phyloP scores from a whole-genome alignment of 2,329 filamentous ascomycete genomes.

The Didymella keratinophila region DNA sequence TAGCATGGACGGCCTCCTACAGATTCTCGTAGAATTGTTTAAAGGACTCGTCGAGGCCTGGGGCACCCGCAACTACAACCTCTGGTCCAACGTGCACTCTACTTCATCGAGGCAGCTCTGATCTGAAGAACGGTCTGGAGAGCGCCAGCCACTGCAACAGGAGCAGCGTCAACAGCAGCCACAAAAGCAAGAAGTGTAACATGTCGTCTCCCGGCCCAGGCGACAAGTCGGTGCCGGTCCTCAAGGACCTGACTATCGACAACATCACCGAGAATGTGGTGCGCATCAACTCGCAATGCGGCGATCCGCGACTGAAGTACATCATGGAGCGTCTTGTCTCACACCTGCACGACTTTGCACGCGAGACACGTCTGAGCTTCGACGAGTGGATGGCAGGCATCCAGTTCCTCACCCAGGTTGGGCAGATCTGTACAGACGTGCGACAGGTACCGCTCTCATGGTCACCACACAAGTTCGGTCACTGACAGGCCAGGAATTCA shows the following conservation, averaged over 20 bases:
- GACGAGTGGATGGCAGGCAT: conserved; percentile 81
- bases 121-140: conserved; percentile 13
- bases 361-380: conserved; percentile 78
- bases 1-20: conserved; percentile 11
- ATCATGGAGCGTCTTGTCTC: conserved; percentile 76
- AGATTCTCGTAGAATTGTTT: conserved; percentile 8
- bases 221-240: conserved; percentile 53
- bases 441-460: conserved; percentile 64
- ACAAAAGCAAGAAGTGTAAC: conserved; percentile 1
- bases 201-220: conserved; percentile 10
- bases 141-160: conserved; percentile 18
- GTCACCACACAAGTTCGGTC: neutral
- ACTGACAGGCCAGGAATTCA: conserved; percentile 69
- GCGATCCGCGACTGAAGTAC: conserved; percentile 72
- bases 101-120: conserved; percentile 12
- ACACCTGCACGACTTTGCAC: conserved; percentile 82
- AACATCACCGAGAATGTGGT: conserved; percentile 80
- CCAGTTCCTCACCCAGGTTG: conserved; percentile 74
- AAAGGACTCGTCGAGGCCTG: conserved; percentile 2
- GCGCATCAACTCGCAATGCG: conserved; percentile 75
- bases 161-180: neutral
- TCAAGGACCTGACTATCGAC: conserved; percentile 77
- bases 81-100: conserved; percentile 15
- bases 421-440: conserved; percentile 76
- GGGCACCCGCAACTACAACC: conserved; percentile 5